A percentile compares a stretch with the other conserved stretches of the same genome.
These are phyloP conservation scores for Daldinia sp. DNA, from an alignment of 2,329 filamentous ascomycete genomes.

Conservation along the genomic window DNA sequence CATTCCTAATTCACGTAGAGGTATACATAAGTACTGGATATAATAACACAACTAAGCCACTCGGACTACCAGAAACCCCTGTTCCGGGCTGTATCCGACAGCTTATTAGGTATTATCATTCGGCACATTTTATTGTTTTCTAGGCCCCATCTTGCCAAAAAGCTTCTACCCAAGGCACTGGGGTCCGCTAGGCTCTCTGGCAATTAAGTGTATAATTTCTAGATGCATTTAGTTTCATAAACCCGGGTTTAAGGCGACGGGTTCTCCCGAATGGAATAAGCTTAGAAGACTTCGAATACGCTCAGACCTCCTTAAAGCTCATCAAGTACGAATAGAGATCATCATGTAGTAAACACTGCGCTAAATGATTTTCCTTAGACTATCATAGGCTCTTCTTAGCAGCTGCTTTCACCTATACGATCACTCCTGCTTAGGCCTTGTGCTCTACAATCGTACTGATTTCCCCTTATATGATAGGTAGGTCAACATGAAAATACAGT, in stretches of 20 bases:
- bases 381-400: neutral
- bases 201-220: constrained; percentile 22
- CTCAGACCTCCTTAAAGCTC: constrained; percentile 18
- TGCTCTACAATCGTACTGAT: neutral
- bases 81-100: constrained; percentile 25
- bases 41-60: constrained; percentile 35
- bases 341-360: neutral
- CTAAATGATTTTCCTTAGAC: neutral
- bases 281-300: constrained; percentile 16
- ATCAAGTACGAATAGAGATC: neutral
- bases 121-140: constrained; percentile 29
- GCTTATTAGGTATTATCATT: constrained; percentile 26
- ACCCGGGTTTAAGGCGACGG: constrained; percentile 33
- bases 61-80: constrained; percentile 29
- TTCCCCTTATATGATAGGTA: neutral
- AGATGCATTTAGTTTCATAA: constrained; percentile 26
- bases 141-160: constrained; percentile 30
- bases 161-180: constrained; percentile 37
- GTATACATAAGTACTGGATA: constrained; percentile 15
- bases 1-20: neutral
- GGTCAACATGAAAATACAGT: neutral
- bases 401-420: neutral
- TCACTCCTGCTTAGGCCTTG: neutral
- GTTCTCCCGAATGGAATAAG: constrained; percentile 33
- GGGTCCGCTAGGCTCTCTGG: constrained; percentile 28